phyloP scores from a whole-genome alignment of 495 filamentous ascomycete genomes.

The Talaromyces trachyspermus region DNA sequence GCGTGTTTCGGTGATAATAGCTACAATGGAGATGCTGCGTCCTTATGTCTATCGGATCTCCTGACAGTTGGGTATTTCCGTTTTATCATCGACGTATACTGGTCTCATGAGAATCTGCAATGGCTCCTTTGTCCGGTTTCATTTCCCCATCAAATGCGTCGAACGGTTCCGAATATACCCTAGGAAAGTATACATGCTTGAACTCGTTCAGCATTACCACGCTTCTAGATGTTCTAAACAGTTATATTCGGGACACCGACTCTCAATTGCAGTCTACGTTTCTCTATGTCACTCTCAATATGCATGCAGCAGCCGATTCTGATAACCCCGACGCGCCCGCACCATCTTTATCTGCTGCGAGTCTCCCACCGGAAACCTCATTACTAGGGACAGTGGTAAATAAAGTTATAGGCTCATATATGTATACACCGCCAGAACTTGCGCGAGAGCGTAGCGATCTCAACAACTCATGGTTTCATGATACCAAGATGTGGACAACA shows the following conservation, averaged over 20 bases:
- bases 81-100: conserved; percentile 57
- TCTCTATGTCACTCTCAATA: conserved; percentile 46
- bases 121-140: conserved; percentile 57
- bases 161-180: conserved; percentile 33
- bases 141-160: conserved; percentile 22
- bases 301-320: conserved; percentile 48
- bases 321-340: conserved; percentile 31
- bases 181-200: conserved; percentile 54
- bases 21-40: conserved; percentile 39
- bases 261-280: conserved; percentile 36
- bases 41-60: conserved; percentile 53
- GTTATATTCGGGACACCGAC: conserved; percentile 42
- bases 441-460: conserved; percentile 44
- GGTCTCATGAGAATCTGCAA: conserved; percentile 42
- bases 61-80: conserved; percentile 51
- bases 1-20: conserved; percentile 51
- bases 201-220: conserved; percentile 37
- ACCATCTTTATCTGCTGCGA: conserved; percentile 18
- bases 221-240: conserved; percentile 38
- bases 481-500: conserved; percentile 20
- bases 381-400: conserved; percentile 29
- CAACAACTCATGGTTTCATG: conserved; percentile 50
- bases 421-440: conserved; percentile 48
- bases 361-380: conserved; percentile 29
- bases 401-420: conserved; percentile 33